Conservation (phyloP, 2,329 filamentous ascomycete genomes). For the Fusarium sp. region DNA sequence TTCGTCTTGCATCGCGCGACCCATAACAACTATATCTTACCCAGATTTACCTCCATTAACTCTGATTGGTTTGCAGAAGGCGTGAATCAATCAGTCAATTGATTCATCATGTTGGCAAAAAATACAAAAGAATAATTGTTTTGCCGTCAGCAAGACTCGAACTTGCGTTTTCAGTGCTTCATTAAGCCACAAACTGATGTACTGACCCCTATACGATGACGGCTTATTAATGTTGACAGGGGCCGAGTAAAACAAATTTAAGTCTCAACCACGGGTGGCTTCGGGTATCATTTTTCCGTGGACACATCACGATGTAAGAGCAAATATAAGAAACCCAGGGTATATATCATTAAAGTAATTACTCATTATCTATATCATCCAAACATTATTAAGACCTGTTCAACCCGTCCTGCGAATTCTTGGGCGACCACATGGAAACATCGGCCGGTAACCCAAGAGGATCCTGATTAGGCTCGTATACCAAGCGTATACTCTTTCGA, state of each 20-base stretch:
- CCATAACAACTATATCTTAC: no score
- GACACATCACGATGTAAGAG: no score
- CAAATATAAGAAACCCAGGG: not conserved
- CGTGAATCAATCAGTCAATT: not conserved
- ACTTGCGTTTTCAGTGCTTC: not conserved
- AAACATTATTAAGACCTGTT: not conserved
- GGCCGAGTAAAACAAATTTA: not conserved
- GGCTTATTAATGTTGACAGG: not conserved
- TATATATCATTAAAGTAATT: conserved; percentile 1
- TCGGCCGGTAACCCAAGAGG: conserved; percentile 10
- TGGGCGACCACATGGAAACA: not conserved
- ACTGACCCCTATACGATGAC: not conserved
- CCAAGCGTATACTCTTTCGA: not conserved
- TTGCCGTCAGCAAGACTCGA: not conserved
- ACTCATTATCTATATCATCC: not conserved
- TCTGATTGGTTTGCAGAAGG: not conserved
- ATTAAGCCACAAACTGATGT: not conserved
- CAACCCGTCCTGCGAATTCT: not conserved
- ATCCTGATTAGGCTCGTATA: not conserved
- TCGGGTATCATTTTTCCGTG: not conserved
- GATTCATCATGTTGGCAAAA: not conserved
- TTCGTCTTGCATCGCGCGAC: no score
- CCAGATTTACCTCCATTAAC: not conserved
- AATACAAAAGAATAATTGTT: not conserved
- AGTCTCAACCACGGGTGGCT: no score